Conservation (phyloP, 441 rosid species). For the Iberis amara region DNA sequence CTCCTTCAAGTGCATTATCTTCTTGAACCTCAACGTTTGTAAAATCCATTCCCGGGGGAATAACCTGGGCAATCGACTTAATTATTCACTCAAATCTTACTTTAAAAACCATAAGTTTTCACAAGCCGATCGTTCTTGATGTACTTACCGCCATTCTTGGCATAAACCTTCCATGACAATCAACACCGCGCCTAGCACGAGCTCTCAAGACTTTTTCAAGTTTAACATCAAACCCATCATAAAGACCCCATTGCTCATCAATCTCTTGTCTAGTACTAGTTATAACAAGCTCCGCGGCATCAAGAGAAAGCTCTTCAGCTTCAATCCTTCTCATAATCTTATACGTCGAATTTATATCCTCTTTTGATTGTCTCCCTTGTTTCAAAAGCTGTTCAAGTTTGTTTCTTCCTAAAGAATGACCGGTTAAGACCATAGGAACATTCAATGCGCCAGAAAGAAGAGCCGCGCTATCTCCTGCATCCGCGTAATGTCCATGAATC, state of each 20-base stretch:
- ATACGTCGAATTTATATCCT: conserved; percentile 86
- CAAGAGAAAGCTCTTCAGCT: conserved; percentile 90
- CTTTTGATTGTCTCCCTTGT: conserved; percentile 84
- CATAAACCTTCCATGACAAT: conserved; percentile 92
- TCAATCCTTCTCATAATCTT: conserved; percentile 93
- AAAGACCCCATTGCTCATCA: conserved; percentile 98
- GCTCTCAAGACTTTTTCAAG: conserved; percentile 91
- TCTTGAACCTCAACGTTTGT: conserved; percentile 88
- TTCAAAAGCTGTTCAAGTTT: conserved; percentile 94
- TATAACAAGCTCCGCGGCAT: conserved; percentile 93
- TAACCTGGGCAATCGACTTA: conserved; percentile 44
- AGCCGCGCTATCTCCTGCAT: conserved; percentile 94
- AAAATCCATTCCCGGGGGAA: conserved; percentile 99
- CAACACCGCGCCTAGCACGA: conserved; percentile 84
- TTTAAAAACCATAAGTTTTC: neutral
- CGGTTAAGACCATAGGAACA: conserved; percentile 95
- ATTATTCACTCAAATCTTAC: conserved; percentile 10
- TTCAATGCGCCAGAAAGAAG: conserved; percentile 89
- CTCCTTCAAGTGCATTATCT: conserved; percentile 61
- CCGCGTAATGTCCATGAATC: conserved; percentile 92
- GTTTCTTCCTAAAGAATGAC: conserved; percentile 95
- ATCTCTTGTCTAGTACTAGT: conserved; percentile 94
- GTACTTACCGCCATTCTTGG: conserved; percentile 89
- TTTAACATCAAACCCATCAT: conserved; percentile 95
- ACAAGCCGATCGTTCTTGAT: neutral